These are phyloP conservation scores for Sclerotinia spermophila DNA, from an alignment of 2,329 filamentous ascomycete species.

Conservation along the genomic window DNA sequence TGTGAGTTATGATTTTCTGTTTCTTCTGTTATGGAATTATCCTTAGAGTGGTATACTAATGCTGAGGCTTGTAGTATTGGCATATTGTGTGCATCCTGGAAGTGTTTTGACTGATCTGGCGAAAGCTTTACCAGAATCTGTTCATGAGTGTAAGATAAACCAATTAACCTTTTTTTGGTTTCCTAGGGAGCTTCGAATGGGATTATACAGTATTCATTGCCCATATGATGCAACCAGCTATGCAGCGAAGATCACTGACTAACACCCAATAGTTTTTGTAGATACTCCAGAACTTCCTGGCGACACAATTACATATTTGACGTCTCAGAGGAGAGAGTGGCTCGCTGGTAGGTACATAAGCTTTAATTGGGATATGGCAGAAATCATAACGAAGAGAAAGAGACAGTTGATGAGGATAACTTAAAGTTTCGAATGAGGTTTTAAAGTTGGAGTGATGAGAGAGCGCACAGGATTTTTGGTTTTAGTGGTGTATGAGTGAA, in stretches of 20 bases:
- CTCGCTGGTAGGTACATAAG: not conserved
- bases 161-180: not conserved
- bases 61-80: not conserved
- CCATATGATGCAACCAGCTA: not conserved
- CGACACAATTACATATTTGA: not conserved
- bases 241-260: not conserved
- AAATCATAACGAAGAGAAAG: not conserved
- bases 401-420: not conserved
- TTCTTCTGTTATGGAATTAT: not conserved
- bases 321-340: not conserved
- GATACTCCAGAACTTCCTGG: not conserved
- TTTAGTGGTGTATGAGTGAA: not conserved
- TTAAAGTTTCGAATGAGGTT: not conserved
- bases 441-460: not conserved
- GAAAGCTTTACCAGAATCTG: rapidly evolving
- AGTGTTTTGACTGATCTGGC: not conserved
- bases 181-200: not conserved
- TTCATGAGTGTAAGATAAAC: not conserved
- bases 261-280: not conserved
- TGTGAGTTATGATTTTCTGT: not conserved
- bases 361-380: not conserved
- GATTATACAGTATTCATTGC: not conserved
- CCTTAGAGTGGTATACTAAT: not conserved
- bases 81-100: not conserved
- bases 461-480: not conserved